phyloP scores from a whole-genome alignment of 495 filamentous ascomycete genomes.

The Penicillium subrubescens region DNA sequence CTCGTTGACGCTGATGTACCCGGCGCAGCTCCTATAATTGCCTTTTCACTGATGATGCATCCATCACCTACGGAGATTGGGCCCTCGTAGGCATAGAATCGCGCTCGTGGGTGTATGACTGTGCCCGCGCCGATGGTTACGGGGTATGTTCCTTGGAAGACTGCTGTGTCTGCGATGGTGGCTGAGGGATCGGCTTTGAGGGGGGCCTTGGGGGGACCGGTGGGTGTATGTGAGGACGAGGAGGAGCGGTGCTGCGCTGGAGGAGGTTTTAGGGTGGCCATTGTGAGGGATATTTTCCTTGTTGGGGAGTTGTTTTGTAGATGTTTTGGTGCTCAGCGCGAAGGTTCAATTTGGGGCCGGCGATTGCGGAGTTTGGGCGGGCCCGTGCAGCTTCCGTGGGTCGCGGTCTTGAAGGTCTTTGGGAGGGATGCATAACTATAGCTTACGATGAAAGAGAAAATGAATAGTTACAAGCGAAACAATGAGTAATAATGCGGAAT shows the following conservation, averaged over 20 bases:
- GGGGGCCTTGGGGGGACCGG: constrained; percentile 51
- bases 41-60: constrained; percentile 77
- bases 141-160: constrained; percentile 69
- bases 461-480: not conserved
- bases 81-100: constrained; percentile 67
- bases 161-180: constrained; percentile 74
- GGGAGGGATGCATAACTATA: not conserved
- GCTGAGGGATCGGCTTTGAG: constrained; percentile 69
- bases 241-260: constrained; percentile 30
- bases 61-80: constrained; percentile 71
- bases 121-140: constrained; percentile 71
- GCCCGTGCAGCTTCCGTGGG: constrained; percentile 1
- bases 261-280: constrained; percentile 34
- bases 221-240: constrained; percentile 24
- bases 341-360: constrained; percentile 11
- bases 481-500: not conserved
- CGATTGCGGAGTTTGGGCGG: constrained; percentile 21
- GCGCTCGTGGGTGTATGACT: constrained; percentile 80
- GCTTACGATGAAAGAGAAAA: not conserved
- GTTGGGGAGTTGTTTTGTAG: not conserved
- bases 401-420: not conserved
- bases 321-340: constrained; percentile 7
- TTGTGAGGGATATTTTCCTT: constrained; percentile 14
- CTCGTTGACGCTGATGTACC: constrained; percentile 19
- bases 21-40: constrained; percentile 55